Evolutionary conservation across 805 yeast genomes (phyloP), one percentile per base, ranked within the genome.

Genomic region (Wickerhamiella galacta): DNA sequence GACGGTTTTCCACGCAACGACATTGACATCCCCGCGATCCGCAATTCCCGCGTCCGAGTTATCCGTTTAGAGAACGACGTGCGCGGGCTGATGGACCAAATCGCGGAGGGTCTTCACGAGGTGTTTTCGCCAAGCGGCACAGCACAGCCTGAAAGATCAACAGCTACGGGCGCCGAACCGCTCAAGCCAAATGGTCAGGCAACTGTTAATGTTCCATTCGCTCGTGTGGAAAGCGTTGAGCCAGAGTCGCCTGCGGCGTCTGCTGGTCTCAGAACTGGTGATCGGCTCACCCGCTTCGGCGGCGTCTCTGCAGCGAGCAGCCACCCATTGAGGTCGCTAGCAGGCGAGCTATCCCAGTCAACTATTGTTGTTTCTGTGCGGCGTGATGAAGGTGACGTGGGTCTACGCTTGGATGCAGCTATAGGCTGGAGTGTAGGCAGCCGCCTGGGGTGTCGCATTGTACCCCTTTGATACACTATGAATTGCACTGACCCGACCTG

Each of bases 1-100:
- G 93, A 87, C 47, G 95, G 95, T 15, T 87, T 69, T 45, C 98
- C 98, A 1, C 58, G 95, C 27, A 52, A 61, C 12, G 95, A 87
- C 47, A 64, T 87, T 18, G 93, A 87, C 46, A 77, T 87, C 4
- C 70, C 82, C 2, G 66, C 66, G 32, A 44, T 82, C 9, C 58
- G 93, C 33, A 51, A 66, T 7, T 48, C 73, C 1, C 57, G 95
- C 37, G 66, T 72, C 7, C 67, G 66, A 45, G 70, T 85, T 20
- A 70, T 77, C 22, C 60, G 77, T 33, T 57, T 77, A 25, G 61
- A 75, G 37, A 85, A 82, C 46, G 95, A 87, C 53, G 60, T 73
- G 40, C 60, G 59, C 30, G 50, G 46, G 11, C 54, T 80, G 6
- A 48, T 72, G 43, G 49, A 54, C 4, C 51, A 58, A 16, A 51